These are phyloP conservation scores for Lyophyllum semitale DNA, from an alignment of 768 basidiomycete genomes.

Conservation along the genomic window DNA sequence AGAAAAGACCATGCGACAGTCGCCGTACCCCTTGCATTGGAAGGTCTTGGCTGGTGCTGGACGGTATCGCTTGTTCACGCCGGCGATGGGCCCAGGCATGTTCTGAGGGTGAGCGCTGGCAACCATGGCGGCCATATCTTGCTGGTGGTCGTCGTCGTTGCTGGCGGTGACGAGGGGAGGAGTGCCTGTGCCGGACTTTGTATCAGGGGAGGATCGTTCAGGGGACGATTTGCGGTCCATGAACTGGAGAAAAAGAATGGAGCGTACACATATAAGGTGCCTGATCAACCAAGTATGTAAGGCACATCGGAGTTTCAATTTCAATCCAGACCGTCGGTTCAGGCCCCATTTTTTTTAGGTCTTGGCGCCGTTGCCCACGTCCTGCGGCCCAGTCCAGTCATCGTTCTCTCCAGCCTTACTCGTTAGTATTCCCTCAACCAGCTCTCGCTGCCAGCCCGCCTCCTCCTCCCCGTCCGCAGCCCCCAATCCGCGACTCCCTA, in stretches of 20 bases:
- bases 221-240: constrained; percentile 34
- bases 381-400: not conserved
- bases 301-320: constrained; percentile 15
- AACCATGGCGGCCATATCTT: constrained; percentile 28
- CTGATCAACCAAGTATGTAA: constrained; percentile 22
- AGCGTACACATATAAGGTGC: constrained; percentile 22
- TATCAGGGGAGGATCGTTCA: constrained; percentile 30
- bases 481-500: not conserved
- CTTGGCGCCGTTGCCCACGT: not conserved
- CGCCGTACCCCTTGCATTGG: constrained; percentile 92
- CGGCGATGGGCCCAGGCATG: constrained; percentile 24
- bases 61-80: constrained; percentile 64
- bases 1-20: constrained; percentile 96
- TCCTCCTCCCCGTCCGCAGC: not conserved
- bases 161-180: constrained; percentile 2
- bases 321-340: not conserved
- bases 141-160: constrained; percentile 9
- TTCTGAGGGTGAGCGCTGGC: constrained; percentile 17
- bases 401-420: not conserved
- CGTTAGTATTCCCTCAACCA: not conserved
- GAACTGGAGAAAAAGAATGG: constrained; percentile 19
- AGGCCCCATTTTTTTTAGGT: constrained; percentile 1
- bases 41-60: constrained; percentile 92
- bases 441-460: not conserved
- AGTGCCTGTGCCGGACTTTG: constrained; percentile 14